Base-by-base conservation (phyloP, 768 basidiomycete genomes). In the Cystoderma amianthinum region DNA sequence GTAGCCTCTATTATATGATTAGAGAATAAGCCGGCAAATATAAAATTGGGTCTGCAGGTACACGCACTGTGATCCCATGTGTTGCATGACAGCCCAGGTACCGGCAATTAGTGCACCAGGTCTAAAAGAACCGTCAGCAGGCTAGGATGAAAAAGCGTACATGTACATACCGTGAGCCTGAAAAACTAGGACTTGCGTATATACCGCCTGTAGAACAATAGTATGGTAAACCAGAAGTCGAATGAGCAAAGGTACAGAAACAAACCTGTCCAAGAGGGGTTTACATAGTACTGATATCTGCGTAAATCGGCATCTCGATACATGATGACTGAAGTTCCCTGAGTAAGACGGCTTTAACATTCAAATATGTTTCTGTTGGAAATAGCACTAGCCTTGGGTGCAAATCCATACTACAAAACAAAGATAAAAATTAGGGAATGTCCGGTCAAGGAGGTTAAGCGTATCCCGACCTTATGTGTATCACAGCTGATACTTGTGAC, bases 401-500 rank as follows among this genome's bases (percentile, higher is more conserved):
- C 82, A 59, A 95, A 96, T 15, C 90, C 93, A 62, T 95, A 94
- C 83, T 92, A 45, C 16, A 48, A 44, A 18, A 10, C 19, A 41
- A 33, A 32, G 33, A 46, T 25, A 51, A 42, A 13, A 40, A 47
- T 30, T 20, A 36, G 33, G 22, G 28, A 30, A 30, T 30, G 28
- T 30, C 28, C 16, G 18, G 35, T 13, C n/a, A n/a, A 15, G 33
- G 34, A 28, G 16, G 7, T 18, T n/a, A 4, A 44, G 19, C 12
- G 32, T 43, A 25, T 7, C 38, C 53, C 37, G 50, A 85, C 88
- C 68, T 95, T 95, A 67, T 96, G 93, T 5, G 90, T 91, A 67
- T 99, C 95, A 59, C 94, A 96, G 46, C 90, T 93, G 42, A 97
- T 89, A 51, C 82, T 84, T 2, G 94, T 97, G 17, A 99, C 95